Evolutionary conservation across 2,329 filamentous ascomycete genomes (phyloP).

Genomic region (Monilinia vaccinii-corymbosi): DNA sequence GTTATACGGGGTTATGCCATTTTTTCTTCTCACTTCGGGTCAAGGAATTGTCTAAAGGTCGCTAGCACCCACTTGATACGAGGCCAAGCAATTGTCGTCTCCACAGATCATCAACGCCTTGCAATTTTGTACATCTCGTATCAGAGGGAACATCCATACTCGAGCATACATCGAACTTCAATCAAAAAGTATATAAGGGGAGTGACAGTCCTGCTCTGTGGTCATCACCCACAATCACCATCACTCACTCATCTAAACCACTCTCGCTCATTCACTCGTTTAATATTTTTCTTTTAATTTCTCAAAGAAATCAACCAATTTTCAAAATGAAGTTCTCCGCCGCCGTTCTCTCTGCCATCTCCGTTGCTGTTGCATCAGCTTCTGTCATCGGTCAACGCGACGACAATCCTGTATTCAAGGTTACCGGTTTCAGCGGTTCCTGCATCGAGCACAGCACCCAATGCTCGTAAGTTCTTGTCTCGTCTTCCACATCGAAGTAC

Average conservation of each 20-base stretch:
- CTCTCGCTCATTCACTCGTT: not conserved
- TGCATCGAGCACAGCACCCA: not conserved
- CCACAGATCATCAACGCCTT: not conserved
- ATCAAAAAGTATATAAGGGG: not conserved
- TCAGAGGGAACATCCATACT: not conserved
- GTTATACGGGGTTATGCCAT: not conserved
- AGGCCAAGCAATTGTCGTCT: constrained; percentile 29
- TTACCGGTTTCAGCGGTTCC: not conserved
- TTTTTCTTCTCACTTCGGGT: not conserved
- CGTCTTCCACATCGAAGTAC: no score
- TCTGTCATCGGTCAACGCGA: not conserved
- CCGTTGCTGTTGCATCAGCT: not conserved
- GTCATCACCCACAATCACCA: not conserved
- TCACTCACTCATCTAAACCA: not conserved
- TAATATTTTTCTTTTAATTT: not conserved
- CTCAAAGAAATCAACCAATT: not conserved
- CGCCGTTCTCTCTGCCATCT: not conserved
- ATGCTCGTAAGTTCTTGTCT: not conserved
- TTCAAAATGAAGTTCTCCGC: not conserved
- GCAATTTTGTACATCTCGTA: not conserved
- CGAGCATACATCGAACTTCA: not conserved
- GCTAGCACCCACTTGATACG: constrained; percentile 33
- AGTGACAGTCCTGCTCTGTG: not conserved
- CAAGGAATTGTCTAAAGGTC: not conserved
- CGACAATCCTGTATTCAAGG: not conserved